Evolutionary conservation across 169 alveolate species (phyloP).

Genomic region (Toxoplasma gondii): DNA sequence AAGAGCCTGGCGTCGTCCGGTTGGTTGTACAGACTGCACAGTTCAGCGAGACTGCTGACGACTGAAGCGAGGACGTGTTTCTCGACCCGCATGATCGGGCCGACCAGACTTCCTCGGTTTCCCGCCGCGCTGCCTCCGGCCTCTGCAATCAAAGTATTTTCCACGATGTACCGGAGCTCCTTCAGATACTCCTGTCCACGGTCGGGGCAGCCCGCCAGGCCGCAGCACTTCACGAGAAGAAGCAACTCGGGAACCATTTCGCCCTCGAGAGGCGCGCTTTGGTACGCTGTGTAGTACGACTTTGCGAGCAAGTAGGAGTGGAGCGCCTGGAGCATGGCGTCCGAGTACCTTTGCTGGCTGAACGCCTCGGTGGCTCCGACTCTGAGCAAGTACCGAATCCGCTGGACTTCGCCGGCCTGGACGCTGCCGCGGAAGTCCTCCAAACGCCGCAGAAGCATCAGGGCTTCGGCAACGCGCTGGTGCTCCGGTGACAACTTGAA

Average conservation of each 20-base stretch:
- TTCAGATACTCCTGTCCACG: constrained; percentile 30
- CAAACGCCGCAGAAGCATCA: not conserved
- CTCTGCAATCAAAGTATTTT: constrained; percentile 27
- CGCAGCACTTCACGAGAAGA: constrained; percentile 56
- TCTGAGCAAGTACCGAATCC: constrained; percentile 6
- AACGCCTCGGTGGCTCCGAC: constrained; percentile 32
- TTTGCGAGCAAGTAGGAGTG: constrained; percentile 49
- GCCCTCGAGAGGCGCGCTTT: constrained; percentile 47
- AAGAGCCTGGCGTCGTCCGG: constrained; percentile 14
- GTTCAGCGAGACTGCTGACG: constrained; percentile 41
- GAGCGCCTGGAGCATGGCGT: constrained; percentile 48
- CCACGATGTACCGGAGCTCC: constrained; percentile 43
- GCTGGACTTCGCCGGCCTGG: constrained; percentile 35
- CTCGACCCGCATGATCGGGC: constrained; percentile 47
- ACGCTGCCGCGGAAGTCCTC: constrained; percentile 15
- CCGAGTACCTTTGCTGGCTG: constrained; percentile 29
- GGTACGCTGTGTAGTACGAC: not conserved
- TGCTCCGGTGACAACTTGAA: not conserved
- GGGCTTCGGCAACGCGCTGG: constrained; percentile 11
- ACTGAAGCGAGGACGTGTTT: constrained; percentile 43
- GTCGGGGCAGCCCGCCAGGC: constrained; percentile 28
- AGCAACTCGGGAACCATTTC: constrained; percentile 58
- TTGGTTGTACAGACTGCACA: constrained; percentile 32
- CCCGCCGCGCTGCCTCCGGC: not conserved
- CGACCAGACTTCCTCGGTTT: constrained; percentile 10